Conservation (phyloP, 2,329 filamentous ascomycete species). For the Hypoxylon sp. region DNA sequence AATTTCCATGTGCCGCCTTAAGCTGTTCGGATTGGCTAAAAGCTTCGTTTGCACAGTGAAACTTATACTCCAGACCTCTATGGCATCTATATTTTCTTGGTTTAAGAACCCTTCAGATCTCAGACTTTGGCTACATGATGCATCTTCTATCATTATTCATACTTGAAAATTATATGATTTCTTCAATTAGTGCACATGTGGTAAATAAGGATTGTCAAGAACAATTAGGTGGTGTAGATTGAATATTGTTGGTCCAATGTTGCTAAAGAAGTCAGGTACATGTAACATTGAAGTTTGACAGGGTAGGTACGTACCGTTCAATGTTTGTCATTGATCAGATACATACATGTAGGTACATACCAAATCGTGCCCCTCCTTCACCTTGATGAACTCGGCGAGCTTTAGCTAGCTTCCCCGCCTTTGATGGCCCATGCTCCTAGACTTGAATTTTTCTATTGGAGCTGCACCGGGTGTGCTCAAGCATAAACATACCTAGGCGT, state of each 20-base stretch:
- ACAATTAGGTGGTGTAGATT: background rate
- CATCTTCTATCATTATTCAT: background rate
- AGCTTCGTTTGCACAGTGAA: slow-evolving; percentile 7
- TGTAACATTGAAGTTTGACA: no score
- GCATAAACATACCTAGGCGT: background rate
- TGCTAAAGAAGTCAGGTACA: background rate
- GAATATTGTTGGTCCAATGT: background rate
- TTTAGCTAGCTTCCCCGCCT: slow-evolving; percentile 38
- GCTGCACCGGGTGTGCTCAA: slow-evolving; percentile 17
- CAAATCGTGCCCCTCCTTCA: slow-evolving; percentile 39
- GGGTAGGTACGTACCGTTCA: no score
- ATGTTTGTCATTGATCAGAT: no score
- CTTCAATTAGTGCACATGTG: background rate
- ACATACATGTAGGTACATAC: background rate
- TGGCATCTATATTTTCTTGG: background rate
- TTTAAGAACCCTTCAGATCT: background rate
- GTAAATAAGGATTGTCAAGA: background rate
- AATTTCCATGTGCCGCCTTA: background rate
- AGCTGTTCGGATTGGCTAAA: slow-evolving; percentile 7
- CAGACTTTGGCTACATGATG: background rate
- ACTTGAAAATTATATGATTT: background rate
- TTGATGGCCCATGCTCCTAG: slow-evolving; percentile 37
- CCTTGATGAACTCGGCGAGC: slow-evolving; percentile 36
- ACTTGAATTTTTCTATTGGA: slow-evolving; percentile 26
- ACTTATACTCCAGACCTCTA: background rate